Percentiles rank a stretch among this genome's conserved stretches.
Conservation (phyloP, 805 yeast genomes). For the Torulaspora delbrueckii region DNA sequence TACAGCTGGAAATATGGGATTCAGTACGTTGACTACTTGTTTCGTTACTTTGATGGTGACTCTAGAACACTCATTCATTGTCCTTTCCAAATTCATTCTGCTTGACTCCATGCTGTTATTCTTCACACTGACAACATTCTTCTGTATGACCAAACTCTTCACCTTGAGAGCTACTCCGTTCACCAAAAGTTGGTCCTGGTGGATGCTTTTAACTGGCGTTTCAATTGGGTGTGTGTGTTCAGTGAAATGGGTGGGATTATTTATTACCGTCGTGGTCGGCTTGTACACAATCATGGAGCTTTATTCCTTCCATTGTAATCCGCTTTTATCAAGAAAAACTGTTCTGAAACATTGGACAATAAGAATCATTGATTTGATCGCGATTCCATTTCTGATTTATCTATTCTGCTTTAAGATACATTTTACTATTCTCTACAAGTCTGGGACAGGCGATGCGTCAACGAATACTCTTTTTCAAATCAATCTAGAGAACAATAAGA, state of each 20-base stretch:
- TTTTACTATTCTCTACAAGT: conserved; percentile 63
- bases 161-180: conserved; percentile 51
- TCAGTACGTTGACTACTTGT: conserved; percentile 67
- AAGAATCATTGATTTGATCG: conserved; percentile 59
- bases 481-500: conserved; percentile 62
- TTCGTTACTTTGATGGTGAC: conserved; percentile 73
- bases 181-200: conserved; percentile 63
- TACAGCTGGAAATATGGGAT: conserved; percentile 73
- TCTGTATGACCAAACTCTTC: conserved; percentile 67
- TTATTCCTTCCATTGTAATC: conserved; percentile 42
- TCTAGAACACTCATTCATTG: conserved; percentile 76
- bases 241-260: conserved; percentile 82
- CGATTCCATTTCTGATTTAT: conserved; percentile 68
- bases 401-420: conserved; percentile 74
- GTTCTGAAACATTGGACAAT: conserved; percentile 66
- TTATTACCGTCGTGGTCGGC: conserved; percentile 58
- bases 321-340: conserved; percentile 35
- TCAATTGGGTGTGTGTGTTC: conserved; percentile 80
- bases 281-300: conserved; percentile 53
- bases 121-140: conserved; percentile 81
- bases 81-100: conserved; percentile 82
- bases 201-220: conserved; percentile 60
- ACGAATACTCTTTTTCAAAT: conserved; percentile 89
- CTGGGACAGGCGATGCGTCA: conserved; percentile 92
- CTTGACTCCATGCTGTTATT: conserved; percentile 87